A percentile compares a stretch with the other conserved stretches of the same genome.
Evolutionary conservation across 495 filamentous ascomycete genomes (phyloP).

Genomic region (Lepraria neglecta): DNA sequence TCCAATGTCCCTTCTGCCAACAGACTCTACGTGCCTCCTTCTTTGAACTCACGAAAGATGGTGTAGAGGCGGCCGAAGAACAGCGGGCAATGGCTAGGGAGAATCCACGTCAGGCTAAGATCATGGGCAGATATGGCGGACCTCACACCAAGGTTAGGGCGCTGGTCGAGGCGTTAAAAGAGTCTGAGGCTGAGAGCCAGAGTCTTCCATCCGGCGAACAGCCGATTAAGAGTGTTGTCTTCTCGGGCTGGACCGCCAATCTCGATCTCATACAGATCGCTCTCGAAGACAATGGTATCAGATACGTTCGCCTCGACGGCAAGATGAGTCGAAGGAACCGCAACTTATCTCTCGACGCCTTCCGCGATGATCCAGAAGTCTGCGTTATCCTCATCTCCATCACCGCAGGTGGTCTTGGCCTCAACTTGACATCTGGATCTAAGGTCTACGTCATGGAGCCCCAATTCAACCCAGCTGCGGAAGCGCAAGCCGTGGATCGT

Average conservation of each 20-base stretch:
- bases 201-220: constrained; percentile 49
- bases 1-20: constrained; percentile 62
- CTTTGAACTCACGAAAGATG: constrained; percentile 60
- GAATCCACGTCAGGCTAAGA: constrained; percentile 51
- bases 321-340: constrained; percentile 71
- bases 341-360: constrained; percentile 62
- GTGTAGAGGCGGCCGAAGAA: constrained; percentile 54
- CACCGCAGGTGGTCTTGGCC: constrained; percentile 81
- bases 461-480: constrained; percentile 91
- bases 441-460: constrained; percentile 96
- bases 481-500: constrained; percentile 90
- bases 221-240: constrained; percentile 84
- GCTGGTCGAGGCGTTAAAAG: constrained; percentile 60
- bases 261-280: constrained; percentile 90
- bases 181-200: constrained; percentile 53
- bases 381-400: constrained; percentile 86
- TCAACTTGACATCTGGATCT: constrained; percentile 82
- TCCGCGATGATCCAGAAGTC: constrained; percentile 64
- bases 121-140: constrained; percentile 64
- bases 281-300: constrained; percentile 58
- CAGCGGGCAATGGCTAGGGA: constrained; percentile 40
- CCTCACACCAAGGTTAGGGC: constrained; percentile 87
- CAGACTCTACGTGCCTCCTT: constrained; percentile 50
- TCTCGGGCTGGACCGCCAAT: constrained; percentile 89
- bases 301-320: constrained; percentile 78